phyloP scores from a whole-genome alignment of 2,329 filamentous ascomycete species.

The Pestalotiopsis sp. region DNA sequence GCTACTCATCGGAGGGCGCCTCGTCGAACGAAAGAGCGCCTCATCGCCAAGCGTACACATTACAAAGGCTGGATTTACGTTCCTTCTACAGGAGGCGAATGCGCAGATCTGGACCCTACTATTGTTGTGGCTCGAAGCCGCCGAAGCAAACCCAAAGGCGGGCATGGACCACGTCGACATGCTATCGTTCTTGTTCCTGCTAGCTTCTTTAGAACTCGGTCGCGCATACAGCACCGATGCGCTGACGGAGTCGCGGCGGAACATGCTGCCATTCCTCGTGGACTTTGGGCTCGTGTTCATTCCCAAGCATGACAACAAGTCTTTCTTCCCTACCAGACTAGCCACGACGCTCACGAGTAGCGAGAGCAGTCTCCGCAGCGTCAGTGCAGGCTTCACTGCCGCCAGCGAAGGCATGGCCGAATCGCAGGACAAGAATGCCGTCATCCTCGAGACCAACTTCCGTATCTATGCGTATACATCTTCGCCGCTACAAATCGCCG shows the following conservation, averaged over 20 bases:
- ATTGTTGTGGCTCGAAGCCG: constrained; percentile 88
- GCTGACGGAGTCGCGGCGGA: constrained; percentile 77
- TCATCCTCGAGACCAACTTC: constrained; percentile 98
- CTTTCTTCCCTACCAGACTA: constrained; percentile 88
- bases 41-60: constrained; percentile 64
- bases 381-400: constrained; percentile 69
- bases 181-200: constrained; percentile 92
- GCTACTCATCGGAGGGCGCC: constrained; percentile 76
- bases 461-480: constrained; percentile 96
- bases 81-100: constrained; percentile 91
- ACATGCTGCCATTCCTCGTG: constrained; percentile 87
- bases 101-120: constrained; percentile 96
- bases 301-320: constrained; percentile 56
- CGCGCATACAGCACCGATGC: constrained; percentile 87
- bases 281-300: constrained; percentile 93
- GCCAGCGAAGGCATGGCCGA: constrained; percentile 47
- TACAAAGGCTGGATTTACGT: constrained; percentile 91
- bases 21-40: constrained; percentile 64
- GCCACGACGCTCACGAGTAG: constrained; percentile 89
- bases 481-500: constrained; percentile 90
- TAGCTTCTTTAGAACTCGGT: constrained; percentile 90
- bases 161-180: constrained; percentile 90
- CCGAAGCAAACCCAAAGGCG: constrained; percentile 54
- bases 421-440: constrained; percentile 70
- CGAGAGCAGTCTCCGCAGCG: constrained; percentile 69